Evolutionary conservation across 352 stramenopile genomes (phyloP).

Genomic region (Phytophthora pluvialis): DNA sequence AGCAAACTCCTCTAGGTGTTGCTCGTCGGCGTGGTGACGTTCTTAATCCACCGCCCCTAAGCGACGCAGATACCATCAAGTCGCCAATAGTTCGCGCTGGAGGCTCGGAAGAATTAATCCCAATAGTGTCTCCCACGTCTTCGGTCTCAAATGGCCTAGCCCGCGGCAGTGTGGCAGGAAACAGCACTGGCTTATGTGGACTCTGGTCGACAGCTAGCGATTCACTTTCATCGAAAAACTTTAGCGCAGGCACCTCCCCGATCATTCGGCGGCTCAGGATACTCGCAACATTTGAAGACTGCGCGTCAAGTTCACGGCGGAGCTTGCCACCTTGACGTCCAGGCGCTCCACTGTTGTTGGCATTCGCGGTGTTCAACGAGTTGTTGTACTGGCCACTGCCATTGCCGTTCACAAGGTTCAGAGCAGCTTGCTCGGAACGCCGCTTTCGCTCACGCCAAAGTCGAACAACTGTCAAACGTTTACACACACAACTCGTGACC

Average conservation of each 20-base stretch:
- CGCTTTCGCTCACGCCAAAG: slow-evolving; percentile 68
- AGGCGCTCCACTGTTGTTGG: slow-evolving; percentile 4
- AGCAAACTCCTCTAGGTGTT: slow-evolving; percentile 64
- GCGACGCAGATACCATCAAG: slow-evolving; percentile 21
- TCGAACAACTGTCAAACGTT: slow-evolving; percentile 50
- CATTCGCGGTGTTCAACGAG: slow-evolving; percentile 7
- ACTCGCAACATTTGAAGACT: slow-evolving; percentile 73
- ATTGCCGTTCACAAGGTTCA: slow-evolving; percentile 59
- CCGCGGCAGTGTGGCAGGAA: slow-evolving; percentile 1
- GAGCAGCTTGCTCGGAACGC: slow-evolving; percentile 48
- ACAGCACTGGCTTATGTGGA: neutral
- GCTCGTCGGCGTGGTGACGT: slow-evolving; percentile 15
- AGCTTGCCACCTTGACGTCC: slow-evolving; percentile 49
- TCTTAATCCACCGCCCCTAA: slow-evolving; percentile 15
- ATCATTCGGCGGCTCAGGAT: slow-evolving; percentile 81
- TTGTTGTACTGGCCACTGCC: slow-evolving; percentile 15
- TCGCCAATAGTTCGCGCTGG: slow-evolving; percentile 23
- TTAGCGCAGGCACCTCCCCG: slow-evolving; percentile 72
- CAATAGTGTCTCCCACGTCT: neutral
- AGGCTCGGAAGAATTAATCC: neutral
- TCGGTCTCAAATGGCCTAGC: neutral
- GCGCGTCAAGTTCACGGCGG: slow-evolving; percentile 55
- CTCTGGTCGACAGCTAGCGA: neutral
- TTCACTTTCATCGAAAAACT: slow-evolving; percentile 75
- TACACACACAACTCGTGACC: neutral